Evolutionary conservation across 2,329 filamentous ascomycete species (phyloP).

Genomic region (Hyphodiscus sp.): DNA sequence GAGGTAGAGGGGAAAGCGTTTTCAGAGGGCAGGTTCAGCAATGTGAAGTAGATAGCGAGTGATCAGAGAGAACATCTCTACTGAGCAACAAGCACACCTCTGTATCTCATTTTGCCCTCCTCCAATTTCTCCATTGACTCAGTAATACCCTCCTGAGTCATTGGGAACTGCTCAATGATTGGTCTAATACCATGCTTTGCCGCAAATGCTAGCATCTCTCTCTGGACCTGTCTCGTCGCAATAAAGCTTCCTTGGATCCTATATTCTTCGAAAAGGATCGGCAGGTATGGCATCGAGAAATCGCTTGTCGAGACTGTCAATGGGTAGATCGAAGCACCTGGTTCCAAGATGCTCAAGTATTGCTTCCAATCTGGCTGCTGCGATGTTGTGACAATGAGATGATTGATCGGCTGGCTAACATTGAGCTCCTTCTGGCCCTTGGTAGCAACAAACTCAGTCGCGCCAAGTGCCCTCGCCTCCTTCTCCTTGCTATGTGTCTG

Average conservation of each 20-base stretch:
- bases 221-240: slow-evolving; percentile 9
- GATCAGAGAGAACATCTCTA: too few relatives aligned
- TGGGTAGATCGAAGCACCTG: too few relatives aligned
- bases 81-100: slow-evolving; percentile 8
- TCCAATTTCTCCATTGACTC: slow-evolving; percentile 13
- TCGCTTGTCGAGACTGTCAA: too few relatives aligned
- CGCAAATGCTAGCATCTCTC: slow-evolving; percentile 18
- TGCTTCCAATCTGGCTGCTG: slow-evolving; percentile 36
- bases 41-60: too few relatives aligned
- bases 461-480: slow-evolving; percentile 54
- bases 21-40: too few relatives aligned
- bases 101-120: slow-evolving; percentile 15
- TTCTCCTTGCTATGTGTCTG: slow-evolving; percentile 49
- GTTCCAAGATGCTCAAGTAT: too few relatives aligned
- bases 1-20: too few relatives aligned
- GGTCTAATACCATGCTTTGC: slow-evolving; percentile 13
- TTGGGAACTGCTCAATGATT: slow-evolving; percentile 14
- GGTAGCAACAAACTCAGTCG: slow-evolving; percentile 44
- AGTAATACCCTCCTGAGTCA: slow-evolving; percentile 8
- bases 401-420: too few relatives aligned
- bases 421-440: too few relatives aligned
- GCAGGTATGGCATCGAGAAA: too few relatives aligned
- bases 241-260: slow-evolving; percentile 12
- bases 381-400: slow-evolving; percentile 15
- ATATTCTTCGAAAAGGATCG: slow-evolving; percentile 15